phyloP scores from a whole-genome alignment of 352 stramenopile genomes.

The Phytophthora ohioensis region DNA sequence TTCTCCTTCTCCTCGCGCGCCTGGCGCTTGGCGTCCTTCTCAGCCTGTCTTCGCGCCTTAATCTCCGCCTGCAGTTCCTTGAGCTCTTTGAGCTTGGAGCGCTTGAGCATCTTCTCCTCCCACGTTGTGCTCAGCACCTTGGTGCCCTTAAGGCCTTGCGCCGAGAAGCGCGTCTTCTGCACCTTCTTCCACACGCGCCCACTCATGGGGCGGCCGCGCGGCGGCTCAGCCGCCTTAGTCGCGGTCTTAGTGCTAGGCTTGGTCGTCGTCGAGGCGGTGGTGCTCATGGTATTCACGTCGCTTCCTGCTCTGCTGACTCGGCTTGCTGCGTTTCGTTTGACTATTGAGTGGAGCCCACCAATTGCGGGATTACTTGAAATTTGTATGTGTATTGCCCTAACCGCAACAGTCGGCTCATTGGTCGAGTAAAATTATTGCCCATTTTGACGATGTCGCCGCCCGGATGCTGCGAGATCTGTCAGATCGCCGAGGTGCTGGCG shows the following conservation, averaged over 20 bases:
- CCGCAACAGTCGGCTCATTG: no score
- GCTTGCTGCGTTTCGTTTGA: conserved; percentile 23
- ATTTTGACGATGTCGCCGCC: conserved; percentile 34
- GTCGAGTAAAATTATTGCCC: no score
- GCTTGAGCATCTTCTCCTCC: conserved; percentile 88
- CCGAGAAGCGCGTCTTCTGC: conserved; percentile 83
- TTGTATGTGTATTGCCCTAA: no score
- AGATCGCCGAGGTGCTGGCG: conserved; percentile 82
- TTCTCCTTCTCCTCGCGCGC: conserved; percentile 89
- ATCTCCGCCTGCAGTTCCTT: conserved; percentile 89
- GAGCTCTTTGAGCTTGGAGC: conserved; percentile 80
- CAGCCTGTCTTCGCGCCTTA: conserved; percentile 69
- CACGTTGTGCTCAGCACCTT: conserved; percentile 88
- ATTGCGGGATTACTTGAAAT: neutral
- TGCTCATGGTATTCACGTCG: conserved; percentile 24
- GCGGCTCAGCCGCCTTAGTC: conserved; percentile 31
- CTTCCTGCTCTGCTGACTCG: conserved; percentile 12
- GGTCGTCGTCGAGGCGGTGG: conserved; percentile 20
- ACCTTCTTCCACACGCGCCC: conserved; percentile 86
- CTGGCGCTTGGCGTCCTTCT: conserved; percentile 81
- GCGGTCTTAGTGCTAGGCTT: conserved; percentile 22
- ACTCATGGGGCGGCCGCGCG: conserved; percentile 75
- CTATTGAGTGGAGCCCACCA: conserved; percentile 41
- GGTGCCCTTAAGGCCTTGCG: conserved; percentile 77
- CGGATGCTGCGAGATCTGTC: conserved; percentile 71